Base-by-base conservation (phyloP, 1,284 basidiomycete genomes). In the Leccinum subrobustum region DNA sequence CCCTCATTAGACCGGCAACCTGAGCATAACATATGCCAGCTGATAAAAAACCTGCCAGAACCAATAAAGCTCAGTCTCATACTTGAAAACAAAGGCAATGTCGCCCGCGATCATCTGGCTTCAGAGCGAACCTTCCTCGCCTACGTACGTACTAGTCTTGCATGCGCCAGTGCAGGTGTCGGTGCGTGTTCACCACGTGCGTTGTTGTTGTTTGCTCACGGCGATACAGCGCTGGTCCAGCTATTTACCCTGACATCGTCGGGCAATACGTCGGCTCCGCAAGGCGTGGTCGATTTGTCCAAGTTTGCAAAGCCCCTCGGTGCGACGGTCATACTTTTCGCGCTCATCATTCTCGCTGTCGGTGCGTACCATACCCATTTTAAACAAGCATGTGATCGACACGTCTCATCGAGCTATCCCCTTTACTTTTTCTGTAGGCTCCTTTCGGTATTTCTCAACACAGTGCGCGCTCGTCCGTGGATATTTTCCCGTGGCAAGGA, bases 111-210 rank as follows among this genome's bases (percentile, higher is more conserved):
- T 60, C 78, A 79, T 60, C 68, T 79, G 0, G 77, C 77, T 6
- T 76, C 75, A 25, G 77, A 79, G 59, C 64, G 77, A 50, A 79
- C 77, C 7, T 78, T 75, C 66, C 70, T 79, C 16, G 78, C 77
- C 27, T 79, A 78, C 48, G 69, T 79, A 50, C 73, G 78, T 14
- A 79, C 77, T 18, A 78, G 77, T 52, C 66, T 79, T 25, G 73
- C 76, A 11, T 72, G 78, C 33, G 71, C 77, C 7, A 72, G 75
- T 18, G 68, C 75, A 4, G 77, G 77, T 29, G 73, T 79, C 33
- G 78, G 77, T 78, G 54, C 58, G 77, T 70, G 4, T 35, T 53
- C 57, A 4, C 31, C n/a, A 3, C 25, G 14, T 27, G 23, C 25
- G 27, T 7, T 25, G 14, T 23, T n/a, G 27, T 14, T 7, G 8